Evolutionary conservation across 1,284 basidiomycete genomes (phyloP).

Genomic region (Ustilago esculenta): DNA sequence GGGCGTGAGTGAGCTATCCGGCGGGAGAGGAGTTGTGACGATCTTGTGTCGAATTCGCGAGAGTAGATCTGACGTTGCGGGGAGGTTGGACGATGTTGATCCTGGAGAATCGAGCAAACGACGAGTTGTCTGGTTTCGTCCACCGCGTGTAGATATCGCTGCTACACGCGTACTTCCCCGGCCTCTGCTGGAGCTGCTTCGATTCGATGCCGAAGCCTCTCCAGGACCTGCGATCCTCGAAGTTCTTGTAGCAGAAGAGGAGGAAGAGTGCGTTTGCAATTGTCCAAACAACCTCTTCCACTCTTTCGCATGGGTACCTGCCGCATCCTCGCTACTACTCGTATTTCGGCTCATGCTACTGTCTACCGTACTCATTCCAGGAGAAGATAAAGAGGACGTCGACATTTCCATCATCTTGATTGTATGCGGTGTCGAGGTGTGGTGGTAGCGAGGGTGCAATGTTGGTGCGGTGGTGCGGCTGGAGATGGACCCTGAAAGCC

Average conservation of each 20-base stretch:
- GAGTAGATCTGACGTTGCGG: conserved; percentile 14
- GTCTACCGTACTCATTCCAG: conserved; percentile 11
- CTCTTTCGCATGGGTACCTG: conserved; percentile 9
- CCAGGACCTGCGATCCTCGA: too few species aligned
- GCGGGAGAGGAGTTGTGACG: conserved; percentile 34
- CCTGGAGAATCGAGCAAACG: conserved; percentile 8
- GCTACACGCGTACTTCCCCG: background rate
- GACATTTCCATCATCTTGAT: conserved; percentile 4
- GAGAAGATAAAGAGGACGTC: conserved; percentile 2
- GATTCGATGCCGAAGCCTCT: too few species aligned
- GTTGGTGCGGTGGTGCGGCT: too few species aligned
- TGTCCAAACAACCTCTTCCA: conserved; percentile 31
- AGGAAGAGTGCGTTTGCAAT: conserved; percentile 8
- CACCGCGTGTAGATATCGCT: background rate
- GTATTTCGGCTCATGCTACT: conserved; percentile 17
- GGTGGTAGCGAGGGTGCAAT: too few species aligned
- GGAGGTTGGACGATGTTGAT: conserved; percentile 3
- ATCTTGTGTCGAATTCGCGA: conserved; percentile 36
- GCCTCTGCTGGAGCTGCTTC: background rate
- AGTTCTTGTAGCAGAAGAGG: background rate
- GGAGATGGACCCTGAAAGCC: conserved; percentile 37
- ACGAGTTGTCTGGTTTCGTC: background rate
- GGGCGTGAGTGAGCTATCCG: conserved; percentile 19
- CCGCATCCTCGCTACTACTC: conserved; percentile 11
- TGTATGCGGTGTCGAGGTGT: background rate